Base-by-base conservation (phyloP, 192 early-diverging fungal species). In the Coemansia sp. region DNA sequence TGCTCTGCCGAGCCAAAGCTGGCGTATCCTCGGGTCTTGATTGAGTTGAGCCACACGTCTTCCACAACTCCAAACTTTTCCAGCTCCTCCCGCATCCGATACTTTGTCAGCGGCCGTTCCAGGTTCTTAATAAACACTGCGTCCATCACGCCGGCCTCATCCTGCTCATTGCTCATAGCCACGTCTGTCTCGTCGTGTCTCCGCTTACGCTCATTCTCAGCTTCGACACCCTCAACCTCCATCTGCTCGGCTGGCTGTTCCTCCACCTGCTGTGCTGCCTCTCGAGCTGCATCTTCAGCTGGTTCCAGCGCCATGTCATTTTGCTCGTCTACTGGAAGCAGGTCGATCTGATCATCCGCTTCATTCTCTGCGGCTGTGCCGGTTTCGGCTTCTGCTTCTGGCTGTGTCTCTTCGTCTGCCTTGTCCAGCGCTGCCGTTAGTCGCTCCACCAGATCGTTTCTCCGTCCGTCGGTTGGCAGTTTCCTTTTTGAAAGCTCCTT, bases 361-460 rank as follows among this genome's bases (percentile, higher is more conserved):
- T 52, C 53, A 2, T 30, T 39, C 6, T 41, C 39, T 2, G 14
- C 46, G 2, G 26, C n/a, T 3, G 3, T 36, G 5, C 37, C 42
- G 18, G 23, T 26, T 26, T 26, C 23, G 4, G 23, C 23, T 26
- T 26, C 23, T 26, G 23, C 23, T 26, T 26, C 23, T 4, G 23
- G 23, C 34, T 42, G n/a, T 34, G 48, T 26, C 28, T 53, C 23
- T 26, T 18, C 43, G 34, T 21, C 62, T 3, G 45, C 11, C 4
- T 28, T 21, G 14, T 30, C 40, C 28, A 85, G 46, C 3, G 82
- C 83, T 49, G 84, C 81, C 48, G 81, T 76, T 6, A 88, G 68
- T 16, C 87, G 81, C 34, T 80, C 58, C 7, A 87, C 68, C 15
- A 88, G 50, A 7, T 85, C 87, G 44, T 84, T 83, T 53, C 87